Conservation (phyloP, 1,284 basidiomycete genomes). For the Chondrostereum purpureum region DNA sequence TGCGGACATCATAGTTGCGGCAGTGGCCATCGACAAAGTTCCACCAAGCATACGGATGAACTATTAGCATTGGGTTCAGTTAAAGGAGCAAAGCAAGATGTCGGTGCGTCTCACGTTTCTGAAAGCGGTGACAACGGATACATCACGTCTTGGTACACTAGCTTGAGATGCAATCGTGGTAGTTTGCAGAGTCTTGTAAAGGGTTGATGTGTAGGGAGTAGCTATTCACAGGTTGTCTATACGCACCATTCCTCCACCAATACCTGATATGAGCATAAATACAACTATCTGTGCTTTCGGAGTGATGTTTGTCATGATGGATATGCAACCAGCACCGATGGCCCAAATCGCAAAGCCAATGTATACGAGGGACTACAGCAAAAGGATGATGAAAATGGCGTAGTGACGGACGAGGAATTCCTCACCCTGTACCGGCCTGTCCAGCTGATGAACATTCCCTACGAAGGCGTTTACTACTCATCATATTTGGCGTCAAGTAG, state of each 20-base stretch:
- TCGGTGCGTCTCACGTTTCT: slow-evolving; percentile 42
- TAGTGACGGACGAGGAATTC: slow-evolving; percentile 1
- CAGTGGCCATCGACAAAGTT: slow-evolving; percentile 55
- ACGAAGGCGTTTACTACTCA: slow-evolving; percentile 3
- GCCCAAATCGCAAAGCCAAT: slow-evolving; percentile 67
- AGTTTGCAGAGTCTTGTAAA: slow-evolving; percentile 49
- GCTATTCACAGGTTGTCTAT: background rate
- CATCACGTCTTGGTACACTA: slow-evolving; percentile 56
- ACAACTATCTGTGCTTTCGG: slow-evolving; percentile 49
- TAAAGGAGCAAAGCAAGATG: background rate
- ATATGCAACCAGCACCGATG: slow-evolving; percentile 62
- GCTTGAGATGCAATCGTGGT: slow-evolving; percentile 67
- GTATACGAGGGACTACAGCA: slow-evolving; percentile 47
- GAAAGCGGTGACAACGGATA: slow-evolving; percentile 67
- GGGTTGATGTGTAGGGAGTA: slow-evolving; percentile 6
- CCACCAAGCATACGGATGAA: slow-evolving; percentile 63
- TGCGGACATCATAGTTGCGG: slow-evolving; percentile 49
- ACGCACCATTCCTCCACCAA: slow-evolving; percentile 58
- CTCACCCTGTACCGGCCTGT: slow-evolving; percentile 61
- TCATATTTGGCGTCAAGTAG: slow-evolving; percentile 1
- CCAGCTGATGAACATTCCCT: slow-evolving; percentile 58
- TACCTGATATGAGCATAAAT: slow-evolving; percentile 62
- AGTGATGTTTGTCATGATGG: slow-evolving; percentile 48
- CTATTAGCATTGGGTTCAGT: slow-evolving; percentile 21
- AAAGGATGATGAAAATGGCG: background rate